These are phyloP conservation scores for Stagonosporopsis cucurbitacearum DNA, from an alignment of 2,329 filamentous ascomycete species.

Conservation along the genomic window DNA sequence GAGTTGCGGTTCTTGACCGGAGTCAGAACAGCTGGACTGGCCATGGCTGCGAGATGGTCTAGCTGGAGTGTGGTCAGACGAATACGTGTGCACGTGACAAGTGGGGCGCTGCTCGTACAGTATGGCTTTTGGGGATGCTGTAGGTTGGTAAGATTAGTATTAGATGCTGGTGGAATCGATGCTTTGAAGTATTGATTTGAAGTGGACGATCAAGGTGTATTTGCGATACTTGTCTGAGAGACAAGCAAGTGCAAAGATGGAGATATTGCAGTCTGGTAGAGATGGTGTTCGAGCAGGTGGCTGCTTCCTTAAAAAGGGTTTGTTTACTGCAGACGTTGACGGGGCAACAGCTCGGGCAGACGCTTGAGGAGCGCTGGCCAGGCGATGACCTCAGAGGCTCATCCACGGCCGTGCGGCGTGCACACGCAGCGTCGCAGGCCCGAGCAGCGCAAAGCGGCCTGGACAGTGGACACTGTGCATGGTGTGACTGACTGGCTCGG, in stretches of 20 bases:
- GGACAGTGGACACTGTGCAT: neutral
- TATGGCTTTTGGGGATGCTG: conserved; percentile 37
- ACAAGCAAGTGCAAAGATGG: conserved; percentile 24
- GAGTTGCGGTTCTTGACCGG: conserved; percentile 94
- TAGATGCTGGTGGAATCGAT: conserved; percentile 50
- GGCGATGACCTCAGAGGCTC: conserved; percentile 45
- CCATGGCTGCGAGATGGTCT: conserved; percentile 66
- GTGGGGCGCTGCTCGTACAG: conserved; percentile 29
- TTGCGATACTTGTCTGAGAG: conserved; percentile 23
- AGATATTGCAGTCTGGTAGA: conserved; percentile 27
- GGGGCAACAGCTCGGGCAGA: conserved; percentile 31
- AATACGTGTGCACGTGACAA: conserved; percentile 9
- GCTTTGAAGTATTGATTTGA: conserved; percentile 49
- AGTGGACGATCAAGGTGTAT: conserved; percentile 23
- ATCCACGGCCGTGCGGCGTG: conserved; percentile 23
- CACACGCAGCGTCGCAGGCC: conserved; percentile 6
- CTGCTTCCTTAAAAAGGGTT: conserved; percentile 41
- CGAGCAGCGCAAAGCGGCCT: conserved; percentile 12
- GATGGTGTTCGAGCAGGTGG: conserved; percentile 32
- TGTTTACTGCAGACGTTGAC: conserved; percentile 46
- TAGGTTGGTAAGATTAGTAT: conserved; percentile 46
- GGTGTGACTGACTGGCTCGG: too few species aligned
- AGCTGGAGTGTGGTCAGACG: conserved; percentile 34
- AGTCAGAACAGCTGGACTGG: conserved; percentile 81
- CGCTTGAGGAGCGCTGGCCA: conserved; percentile 20